A percentile compares a stretch with the other conserved stretches of the same genome.
These are phyloP conservation scores for Aureobasidium sp. DNA, from an alignment of 2,329 filamentous ascomycete species.

Conservation along the genomic window DNA sequence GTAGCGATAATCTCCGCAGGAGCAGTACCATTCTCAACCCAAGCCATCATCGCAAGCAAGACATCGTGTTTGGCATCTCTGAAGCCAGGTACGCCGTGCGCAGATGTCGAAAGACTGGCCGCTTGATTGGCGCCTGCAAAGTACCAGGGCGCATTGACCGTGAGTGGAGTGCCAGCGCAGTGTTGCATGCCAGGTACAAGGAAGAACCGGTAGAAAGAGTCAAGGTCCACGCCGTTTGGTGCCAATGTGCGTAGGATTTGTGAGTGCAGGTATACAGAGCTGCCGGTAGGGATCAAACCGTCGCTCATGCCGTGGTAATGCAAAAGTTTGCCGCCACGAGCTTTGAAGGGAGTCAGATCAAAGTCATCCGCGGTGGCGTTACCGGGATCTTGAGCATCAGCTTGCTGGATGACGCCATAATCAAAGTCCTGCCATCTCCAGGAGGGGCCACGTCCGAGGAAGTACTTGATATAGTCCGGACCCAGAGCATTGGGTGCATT, in stretches of 20 bases:
- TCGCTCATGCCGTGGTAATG: conserved; percentile 41
- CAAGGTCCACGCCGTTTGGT: conserved; percentile 31
- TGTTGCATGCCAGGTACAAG: conserved; percentile 40
- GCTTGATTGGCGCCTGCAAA: conserved; percentile 35
- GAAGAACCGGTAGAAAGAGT: conserved; percentile 39
- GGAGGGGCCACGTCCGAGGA: conserved; percentile 33
- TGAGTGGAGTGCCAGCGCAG: conserved; percentile 29
- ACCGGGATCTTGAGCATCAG: conserved; percentile 39
- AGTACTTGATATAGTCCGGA: conserved; percentile 36
- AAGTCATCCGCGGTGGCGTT: conserved; percentile 44
- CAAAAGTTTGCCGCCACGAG: conserved; percentile 35
- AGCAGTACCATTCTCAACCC: conserved; percentile 33
- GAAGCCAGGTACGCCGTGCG: conserved; percentile 29
- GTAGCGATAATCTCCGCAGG: conserved; percentile 34
- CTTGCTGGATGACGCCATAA: conserved; percentile 34
- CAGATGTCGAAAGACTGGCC: conserved; percentile 17
- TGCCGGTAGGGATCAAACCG: conserved; percentile 43
- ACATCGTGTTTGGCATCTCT: conserved; percentile 30
- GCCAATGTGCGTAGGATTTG: conserved; percentile 34
- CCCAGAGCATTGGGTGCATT: conserved; percentile 33
- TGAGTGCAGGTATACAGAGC: conserved; percentile 47
- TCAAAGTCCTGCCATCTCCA: conserved; percentile 37
- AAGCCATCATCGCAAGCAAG: conserved; percentile 32
- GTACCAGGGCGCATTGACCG: conserved; percentile 38
- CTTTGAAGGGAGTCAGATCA: conserved; percentile 42